These are phyloP conservation scores for Trichoderma gracile DNA, from an alignment of 2,329 filamentous ascomycete species.

Conservation along the genomic window DNA sequence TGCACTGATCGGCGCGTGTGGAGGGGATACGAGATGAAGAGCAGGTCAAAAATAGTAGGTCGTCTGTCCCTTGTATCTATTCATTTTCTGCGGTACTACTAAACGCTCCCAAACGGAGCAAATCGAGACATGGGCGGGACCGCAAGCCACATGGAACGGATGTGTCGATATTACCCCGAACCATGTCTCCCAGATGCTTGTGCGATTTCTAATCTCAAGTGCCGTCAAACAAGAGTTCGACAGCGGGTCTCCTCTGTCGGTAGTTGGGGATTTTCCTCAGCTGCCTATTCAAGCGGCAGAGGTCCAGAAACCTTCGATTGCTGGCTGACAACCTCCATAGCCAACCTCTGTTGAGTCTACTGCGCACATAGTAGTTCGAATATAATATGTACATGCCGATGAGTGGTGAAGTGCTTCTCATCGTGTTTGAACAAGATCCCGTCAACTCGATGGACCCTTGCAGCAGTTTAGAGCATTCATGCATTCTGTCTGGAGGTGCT, in stretches of 20 bases:
- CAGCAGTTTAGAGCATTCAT: not conserved
- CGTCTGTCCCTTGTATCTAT: no score
- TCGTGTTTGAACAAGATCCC: no score
- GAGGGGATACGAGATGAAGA: not conserved
- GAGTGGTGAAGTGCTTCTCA: no score
- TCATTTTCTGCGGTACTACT: no score
- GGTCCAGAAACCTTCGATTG: no score
- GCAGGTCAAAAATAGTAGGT: not conserved
- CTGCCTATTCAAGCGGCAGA: not conserved
- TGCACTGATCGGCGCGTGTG: not conserved
- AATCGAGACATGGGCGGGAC: not conserved
- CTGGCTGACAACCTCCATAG: no score
- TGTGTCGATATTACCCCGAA: constrained; percentile 13
- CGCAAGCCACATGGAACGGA: constrained; percentile 7
- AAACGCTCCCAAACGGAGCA: not conserved
- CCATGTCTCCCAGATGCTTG: constrained; percentile 1
- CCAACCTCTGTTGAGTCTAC: no score
- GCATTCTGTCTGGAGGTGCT: no score
- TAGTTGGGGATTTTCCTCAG: not conserved
- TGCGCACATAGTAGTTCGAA: no score
- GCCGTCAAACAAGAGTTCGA: not conserved
- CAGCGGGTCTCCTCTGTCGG: constrained; percentile 8
- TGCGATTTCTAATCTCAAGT: not conserved
- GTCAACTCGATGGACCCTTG: not conserved
- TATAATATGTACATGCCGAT: no score